Conservation (phyloP, 768 basidiomycete genomes). For the Mycena venus region DNA sequence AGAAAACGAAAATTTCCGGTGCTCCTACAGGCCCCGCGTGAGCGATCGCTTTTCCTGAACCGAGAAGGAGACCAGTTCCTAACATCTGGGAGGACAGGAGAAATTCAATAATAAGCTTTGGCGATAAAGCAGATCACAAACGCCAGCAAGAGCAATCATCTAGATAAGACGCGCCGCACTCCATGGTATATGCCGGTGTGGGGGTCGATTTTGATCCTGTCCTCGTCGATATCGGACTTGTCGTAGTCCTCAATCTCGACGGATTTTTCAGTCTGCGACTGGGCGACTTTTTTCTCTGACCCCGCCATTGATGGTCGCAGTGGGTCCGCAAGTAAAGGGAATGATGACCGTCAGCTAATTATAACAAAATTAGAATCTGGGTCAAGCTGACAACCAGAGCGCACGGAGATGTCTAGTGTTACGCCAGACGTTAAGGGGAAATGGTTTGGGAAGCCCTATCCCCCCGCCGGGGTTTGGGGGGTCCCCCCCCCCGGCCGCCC, state of each 20-base stretch:
- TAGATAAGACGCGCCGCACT: constrained; percentile 23
- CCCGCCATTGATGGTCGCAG: too few relatives aligned
- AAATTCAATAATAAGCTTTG: background rate
- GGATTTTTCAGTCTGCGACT: background rate
- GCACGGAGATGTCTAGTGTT: too few relatives aligned
- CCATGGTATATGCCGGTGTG: constrained; percentile 24
- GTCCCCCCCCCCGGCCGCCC: too few relatives aligned
- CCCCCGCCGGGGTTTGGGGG: too few relatives aligned
- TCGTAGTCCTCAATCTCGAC: background rate
- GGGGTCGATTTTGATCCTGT: constrained; percentile 18
- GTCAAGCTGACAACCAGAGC: too few relatives aligned
- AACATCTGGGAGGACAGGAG: constrained; percentile 50
- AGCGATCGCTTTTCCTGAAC: constrained; percentile 62
- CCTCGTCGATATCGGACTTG: background rate
- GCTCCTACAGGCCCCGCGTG: constrained; percentile 68
- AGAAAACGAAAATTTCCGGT: constrained; percentile 30
- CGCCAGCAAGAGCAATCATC: constrained; percentile 31
- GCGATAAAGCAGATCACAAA: background rate
- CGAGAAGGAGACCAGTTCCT: constrained; percentile 72
- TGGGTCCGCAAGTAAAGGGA: too few relatives aligned
- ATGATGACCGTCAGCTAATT: too few relatives aligned
- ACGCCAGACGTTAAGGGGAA: too few relatives aligned
- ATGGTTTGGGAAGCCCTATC: too few relatives aligned
- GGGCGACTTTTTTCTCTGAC: background rate
- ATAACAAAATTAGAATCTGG: too few relatives aligned